A percentile compares a stretch with the other conserved stretches of the same genome.
These are phyloP conservation scores for Colletotrichum horii DNA, from an alignment of 2,329 filamentous ascomycete species.

Conservation along the genomic window DNA sequence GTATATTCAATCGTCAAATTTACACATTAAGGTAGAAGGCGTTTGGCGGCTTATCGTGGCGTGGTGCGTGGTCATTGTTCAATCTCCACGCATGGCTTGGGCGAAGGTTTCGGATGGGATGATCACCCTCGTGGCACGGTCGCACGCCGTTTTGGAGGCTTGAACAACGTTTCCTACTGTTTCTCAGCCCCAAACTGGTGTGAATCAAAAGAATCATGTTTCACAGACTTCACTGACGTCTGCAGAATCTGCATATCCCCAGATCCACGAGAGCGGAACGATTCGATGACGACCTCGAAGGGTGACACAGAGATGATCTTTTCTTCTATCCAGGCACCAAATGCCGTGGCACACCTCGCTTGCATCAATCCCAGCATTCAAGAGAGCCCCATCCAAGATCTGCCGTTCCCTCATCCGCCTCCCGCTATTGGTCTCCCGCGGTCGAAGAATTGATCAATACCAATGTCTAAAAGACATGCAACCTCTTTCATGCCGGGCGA, in stretches of 20 bases:
- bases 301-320: not conserved
- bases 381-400: not conserved
- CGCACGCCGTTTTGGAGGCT: not conserved
- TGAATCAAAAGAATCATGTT: not conserved
- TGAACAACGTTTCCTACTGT: not conserved
- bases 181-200: not conserved
- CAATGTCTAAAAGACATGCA: conserved; percentile 3
- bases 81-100: not conserved
- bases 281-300: not conserved
- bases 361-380: not conserved
- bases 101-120: not conserved
- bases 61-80: not conserved
- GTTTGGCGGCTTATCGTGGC: conserved; percentile 8
- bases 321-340: not conserved
- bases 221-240: not conserved
- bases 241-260: not conserved
- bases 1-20: not conserved
- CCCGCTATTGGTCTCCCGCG: not conserved
- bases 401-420: too few species aligned
- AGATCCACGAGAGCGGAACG: not conserved
- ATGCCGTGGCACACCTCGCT: not conserved
- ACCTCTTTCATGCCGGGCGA: not conserved
- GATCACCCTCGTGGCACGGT: not conserved
- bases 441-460: not conserved
- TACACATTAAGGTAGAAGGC: not conserved